Conservation (phyloP, 2,329 filamentous ascomycete species). For the Trichoderma semiorbis region DNA sequence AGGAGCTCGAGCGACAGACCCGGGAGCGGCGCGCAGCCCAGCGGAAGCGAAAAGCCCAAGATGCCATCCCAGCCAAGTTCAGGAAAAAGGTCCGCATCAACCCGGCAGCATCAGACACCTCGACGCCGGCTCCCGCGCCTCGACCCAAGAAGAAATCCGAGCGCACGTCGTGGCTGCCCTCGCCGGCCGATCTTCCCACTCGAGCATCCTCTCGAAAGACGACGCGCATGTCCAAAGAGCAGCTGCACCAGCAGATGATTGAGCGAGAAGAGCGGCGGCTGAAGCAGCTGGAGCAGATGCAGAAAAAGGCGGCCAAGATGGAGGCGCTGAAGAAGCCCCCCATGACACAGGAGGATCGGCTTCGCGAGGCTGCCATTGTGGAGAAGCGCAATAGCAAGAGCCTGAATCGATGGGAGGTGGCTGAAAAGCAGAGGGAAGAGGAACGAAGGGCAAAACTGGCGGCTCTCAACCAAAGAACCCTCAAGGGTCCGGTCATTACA, state of each 20-base stretch:
- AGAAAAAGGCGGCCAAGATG: slow-evolving; percentile 65
- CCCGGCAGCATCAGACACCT: slow-evolving; percentile 37
- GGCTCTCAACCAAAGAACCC: slow-evolving; percentile 78
- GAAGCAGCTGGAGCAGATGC: slow-evolving; percentile 66
- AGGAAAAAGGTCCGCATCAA: slow-evolving; percentile 76
- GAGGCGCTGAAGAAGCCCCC: slow-evolving; percentile 73
- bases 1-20: slow-evolving; percentile 75
- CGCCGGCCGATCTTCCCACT: slow-evolving; percentile 52
- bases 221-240: slow-evolving; percentile 57
- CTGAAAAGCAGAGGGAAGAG: slow-evolving; percentile 83
- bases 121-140: slow-evolving; percentile 38
- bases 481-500: slow-evolving; percentile 84
- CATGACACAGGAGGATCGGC: slow-evolving; percentile 81
- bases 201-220: slow-evolving; percentile 57
- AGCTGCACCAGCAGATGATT: slow-evolving; percentile 67
- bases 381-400: slow-evolving; percentile 88
- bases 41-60: slow-evolving; percentile 76
- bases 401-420: slow-evolving; percentile 88
- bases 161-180: slow-evolving; percentile 56
- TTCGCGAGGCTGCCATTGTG: slow-evolving; percentile 76
- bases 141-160: slow-evolving; percentile 60
- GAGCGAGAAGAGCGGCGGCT: slow-evolving; percentile 68
- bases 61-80: slow-evolving; percentile 67
- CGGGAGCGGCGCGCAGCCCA: slow-evolving; percentile 63
- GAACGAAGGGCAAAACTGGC: slow-evolving; percentile 79